These are phyloP conservation scores for Candida pseudoviswanathii DNA, from an alignment of 1,139 yeast species.

Conservation along the genomic window DNA sequence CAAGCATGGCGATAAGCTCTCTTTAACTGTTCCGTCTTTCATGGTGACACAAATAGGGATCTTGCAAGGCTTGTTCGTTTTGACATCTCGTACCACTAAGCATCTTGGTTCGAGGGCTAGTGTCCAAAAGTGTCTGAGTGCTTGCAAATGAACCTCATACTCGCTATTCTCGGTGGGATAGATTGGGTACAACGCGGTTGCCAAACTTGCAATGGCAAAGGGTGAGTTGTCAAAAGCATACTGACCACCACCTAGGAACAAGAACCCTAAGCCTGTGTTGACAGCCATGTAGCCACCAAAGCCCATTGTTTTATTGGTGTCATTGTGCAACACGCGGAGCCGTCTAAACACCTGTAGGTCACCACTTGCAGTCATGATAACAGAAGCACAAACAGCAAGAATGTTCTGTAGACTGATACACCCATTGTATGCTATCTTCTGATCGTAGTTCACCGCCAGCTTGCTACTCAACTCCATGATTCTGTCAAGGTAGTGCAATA, in stretches of 20 bases:
- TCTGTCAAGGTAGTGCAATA: slow-evolving; percentile 65
- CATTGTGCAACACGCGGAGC: slow-evolving; percentile 67
- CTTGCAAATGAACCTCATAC: slow-evolving; percentile 72
- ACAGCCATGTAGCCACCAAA: slow-evolving; percentile 81
- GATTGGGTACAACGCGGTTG: slow-evolving; percentile 75
- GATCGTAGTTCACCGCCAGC: slow-evolving; percentile 57
- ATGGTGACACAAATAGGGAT: slow-evolving; percentile 52
- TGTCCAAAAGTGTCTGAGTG: slow-evolving; percentile 90
- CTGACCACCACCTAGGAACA: slow-evolving; percentile 92
- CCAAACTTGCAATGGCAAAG: slow-evolving; percentile 71
- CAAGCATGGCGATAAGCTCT: slow-evolving; percentile 61
- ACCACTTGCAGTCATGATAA: slow-evolving; percentile 91
- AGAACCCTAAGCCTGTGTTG: slow-evolving; percentile 82
- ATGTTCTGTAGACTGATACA: slow-evolving; percentile 61
- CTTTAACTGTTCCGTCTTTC: slow-evolving; percentile 36
- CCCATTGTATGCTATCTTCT: slow-evolving; percentile 57
- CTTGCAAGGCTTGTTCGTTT: slow-evolving; percentile 53
- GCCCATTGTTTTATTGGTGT: slow-evolving; percentile 46
- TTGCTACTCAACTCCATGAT: slow-evolving; percentile 56
- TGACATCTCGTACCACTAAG: slow-evolving; percentile 70
- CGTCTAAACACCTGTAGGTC: slow-evolving; percentile 78
- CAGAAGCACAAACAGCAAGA: slow-evolving; percentile 63
- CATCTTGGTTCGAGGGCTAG: slow-evolving; percentile 82
- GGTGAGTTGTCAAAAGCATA: slow-evolving; percentile 70
- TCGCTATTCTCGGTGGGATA: slow-evolving; percentile 53